Conservation (phyloP, 306 rosid genomes). For the Begonia peltatifolia region DNA sequence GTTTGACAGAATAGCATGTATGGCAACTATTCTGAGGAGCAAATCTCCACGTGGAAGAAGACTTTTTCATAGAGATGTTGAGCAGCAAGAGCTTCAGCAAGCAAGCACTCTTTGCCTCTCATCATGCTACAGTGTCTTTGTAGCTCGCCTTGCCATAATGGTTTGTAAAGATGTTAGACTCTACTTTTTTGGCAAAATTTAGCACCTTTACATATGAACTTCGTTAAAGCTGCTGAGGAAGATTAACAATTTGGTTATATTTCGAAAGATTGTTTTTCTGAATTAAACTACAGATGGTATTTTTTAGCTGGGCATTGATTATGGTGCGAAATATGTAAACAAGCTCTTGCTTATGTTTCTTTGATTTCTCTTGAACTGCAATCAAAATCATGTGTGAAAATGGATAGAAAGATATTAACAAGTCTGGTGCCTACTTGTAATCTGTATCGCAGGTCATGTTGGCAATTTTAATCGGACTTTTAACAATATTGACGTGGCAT, state of each 20-base stretch:
- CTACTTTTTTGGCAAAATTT: background rate
- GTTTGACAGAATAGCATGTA: slow-evolving; percentile 36
- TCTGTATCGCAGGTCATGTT: slow-evolving; percentile 60
- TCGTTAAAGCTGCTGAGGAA: too few relatives aligned
- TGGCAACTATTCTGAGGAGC: slow-evolving; percentile 32
- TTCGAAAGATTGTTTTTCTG: too few relatives aligned
- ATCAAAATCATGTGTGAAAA: background rate
- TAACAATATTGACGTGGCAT: slow-evolving; percentile 95
- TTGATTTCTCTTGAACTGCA: too few relatives aligned
- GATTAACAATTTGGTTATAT: too few relatives aligned
- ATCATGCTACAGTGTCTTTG: slow-evolving; percentile 92
- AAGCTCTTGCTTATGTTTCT: too few relatives aligned
- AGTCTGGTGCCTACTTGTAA: background rate
- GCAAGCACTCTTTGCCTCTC: slow-evolving; percentile 60
- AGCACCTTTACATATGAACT: too few relatives aligned
- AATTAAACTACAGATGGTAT: too few relatives aligned
- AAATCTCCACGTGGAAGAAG: slow-evolving; percentile 31
- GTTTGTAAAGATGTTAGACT: slow-evolving; percentile 22
- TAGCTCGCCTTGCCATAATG: slow-evolving; percentile 94
- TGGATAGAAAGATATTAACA: background rate
- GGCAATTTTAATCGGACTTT: slow-evolving; percentile 82
- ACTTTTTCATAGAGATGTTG: slow-evolving; percentile 74
- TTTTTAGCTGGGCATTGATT: too few relatives aligned
- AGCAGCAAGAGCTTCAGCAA: slow-evolving; percentile 71
- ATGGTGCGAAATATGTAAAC: too few relatives aligned